Evolutionary conservation across 257 asterid species (phyloP).

Genomic region (Capsicum chinense): DNA sequence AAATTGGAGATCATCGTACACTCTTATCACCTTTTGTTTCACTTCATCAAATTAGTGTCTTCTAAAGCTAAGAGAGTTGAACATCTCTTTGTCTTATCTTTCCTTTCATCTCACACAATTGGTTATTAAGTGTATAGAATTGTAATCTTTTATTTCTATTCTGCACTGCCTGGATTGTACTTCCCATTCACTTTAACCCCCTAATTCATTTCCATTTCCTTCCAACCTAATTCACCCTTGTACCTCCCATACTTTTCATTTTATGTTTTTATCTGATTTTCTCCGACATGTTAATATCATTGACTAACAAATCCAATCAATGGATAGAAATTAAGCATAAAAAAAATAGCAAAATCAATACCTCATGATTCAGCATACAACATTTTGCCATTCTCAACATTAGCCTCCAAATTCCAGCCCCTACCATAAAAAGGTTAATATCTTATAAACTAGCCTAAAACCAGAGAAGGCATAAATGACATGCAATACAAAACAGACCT

Average conservation of each 20-base stretch:
- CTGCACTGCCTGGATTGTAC: background rate
- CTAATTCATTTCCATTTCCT: background rate
- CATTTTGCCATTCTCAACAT: constrained; percentile 52
- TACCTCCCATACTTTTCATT: background rate
- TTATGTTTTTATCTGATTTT: constrained; percentile 4
- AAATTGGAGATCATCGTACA: background rate
- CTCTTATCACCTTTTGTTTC: background rate
- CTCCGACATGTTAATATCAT: background rate
- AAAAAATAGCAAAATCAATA: background rate
- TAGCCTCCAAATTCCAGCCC: constrained; percentile 72
- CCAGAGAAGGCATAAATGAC: constrained; percentile 12
- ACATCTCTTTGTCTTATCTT: background rate
- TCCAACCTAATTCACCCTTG: constrained; percentile 9
- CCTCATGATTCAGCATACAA: constrained; percentile 48
- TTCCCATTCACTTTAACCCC: background rate
- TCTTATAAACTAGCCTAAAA: constrained; percentile 23
- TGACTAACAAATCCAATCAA: background rate
- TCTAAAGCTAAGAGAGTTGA: constrained; percentile 2
- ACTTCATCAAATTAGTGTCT: background rate
- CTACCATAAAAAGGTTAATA: constrained; percentile 43
- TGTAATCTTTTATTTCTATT: background rate
- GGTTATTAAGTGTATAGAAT: background rate
- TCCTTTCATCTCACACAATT: background rate
- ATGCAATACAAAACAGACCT: constrained; percentile 48
- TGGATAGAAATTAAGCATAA: background rate